A percentile compares a stretch with the other conserved stretches of the same genome.
These are phyloP conservation scores for Sclerospora graminicola DNA, from an alignment of 352 stramenopile species.

Conservation along the genomic window DNA sequence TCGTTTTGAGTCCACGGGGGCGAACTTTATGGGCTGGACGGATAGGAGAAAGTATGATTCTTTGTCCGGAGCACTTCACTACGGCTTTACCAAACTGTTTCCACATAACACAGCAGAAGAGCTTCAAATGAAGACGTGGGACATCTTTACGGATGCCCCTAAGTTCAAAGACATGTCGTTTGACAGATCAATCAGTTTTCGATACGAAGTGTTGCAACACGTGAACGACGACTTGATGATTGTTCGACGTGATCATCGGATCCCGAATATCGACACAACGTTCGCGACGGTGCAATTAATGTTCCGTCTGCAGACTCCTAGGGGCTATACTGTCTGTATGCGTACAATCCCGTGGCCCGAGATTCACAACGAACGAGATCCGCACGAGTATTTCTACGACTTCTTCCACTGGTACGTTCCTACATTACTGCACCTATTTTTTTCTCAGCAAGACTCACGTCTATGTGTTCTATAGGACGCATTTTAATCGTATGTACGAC, in stretches of 20 bases:
- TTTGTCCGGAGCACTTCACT: constrained; percentile 28
- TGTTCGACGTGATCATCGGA: constrained; percentile 41
- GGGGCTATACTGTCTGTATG: constrained; percentile 51
- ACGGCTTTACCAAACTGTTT: constrained; percentile 50
- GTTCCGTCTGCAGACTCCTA: constrained; percentile 50
- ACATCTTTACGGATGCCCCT: constrained; percentile 28
- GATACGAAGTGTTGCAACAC: constrained; percentile 40
- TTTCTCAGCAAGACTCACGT: too few species aligned
- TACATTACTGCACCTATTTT: too few species aligned
- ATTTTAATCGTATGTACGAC: constrained; percentile 51
- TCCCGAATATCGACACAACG: constrained; percentile 33
- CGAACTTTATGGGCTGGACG: constrained; percentile 46
- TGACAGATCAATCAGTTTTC: constrained; percentile 32
- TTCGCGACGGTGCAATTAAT: constrained; percentile 50
- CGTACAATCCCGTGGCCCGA: constrained; percentile 49
- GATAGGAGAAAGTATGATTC: constrained; percentile 27
- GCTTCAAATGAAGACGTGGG: constrained; percentile 34
- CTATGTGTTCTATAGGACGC: constrained; percentile 18
- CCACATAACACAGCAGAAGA: constrained; percentile 17
- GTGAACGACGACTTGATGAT: constrained; percentile 55
- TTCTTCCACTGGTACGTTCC: constrained; percentile 43
- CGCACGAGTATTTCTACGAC: constrained; percentile 52
- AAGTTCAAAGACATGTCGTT: constrained; percentile 42
- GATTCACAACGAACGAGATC: constrained; percentile 29
- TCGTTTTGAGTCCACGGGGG: constrained; percentile 26